A percentile compares a stretch with the other conserved stretches of the same genome.
Evolutionary conservation across 2,329 filamentous ascomycete species (phyloP).

Genomic region (Xylaria sp.): DNA sequence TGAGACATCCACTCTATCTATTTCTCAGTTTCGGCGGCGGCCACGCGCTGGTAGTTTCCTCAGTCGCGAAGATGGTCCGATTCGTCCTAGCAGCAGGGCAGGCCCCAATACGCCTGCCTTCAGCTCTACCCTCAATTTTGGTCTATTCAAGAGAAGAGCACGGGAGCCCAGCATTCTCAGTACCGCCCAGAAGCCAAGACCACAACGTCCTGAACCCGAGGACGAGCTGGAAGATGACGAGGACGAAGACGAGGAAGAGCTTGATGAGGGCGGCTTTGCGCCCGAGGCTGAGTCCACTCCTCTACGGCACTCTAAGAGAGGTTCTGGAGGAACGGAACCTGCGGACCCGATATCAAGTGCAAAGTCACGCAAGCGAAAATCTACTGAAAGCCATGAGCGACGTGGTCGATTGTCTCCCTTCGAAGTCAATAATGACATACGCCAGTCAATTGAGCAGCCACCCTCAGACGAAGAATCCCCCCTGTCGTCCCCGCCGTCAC

Average conservation of each 20-base stretch:
- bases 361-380: constrained; percentile 62
- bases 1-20: constrained; percentile 41
- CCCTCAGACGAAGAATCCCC: constrained; percentile 35
- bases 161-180: constrained; percentile 68
- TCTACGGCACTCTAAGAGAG: constrained; percentile 55
- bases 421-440: constrained; percentile 27
- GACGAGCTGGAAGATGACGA: constrained; percentile 42
- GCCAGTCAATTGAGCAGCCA: constrained; percentile 33
- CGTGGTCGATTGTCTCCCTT: constrained; percentile 46
- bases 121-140: constrained; percentile 55
- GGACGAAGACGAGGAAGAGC: constrained; percentile 50
- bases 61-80: constrained; percentile 41
- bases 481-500: constrained; percentile 36
- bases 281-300: constrained; percentile 74
- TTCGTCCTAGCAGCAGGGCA: constrained; percentile 43
- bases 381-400: constrained; percentile 50
- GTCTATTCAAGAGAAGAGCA: constrained; percentile 60
- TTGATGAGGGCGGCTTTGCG: constrained; percentile 58
- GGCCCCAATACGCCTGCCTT: constrained; percentile 42
- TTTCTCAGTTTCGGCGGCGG: constrained; percentile 41
- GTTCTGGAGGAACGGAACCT: constrained; percentile 35
- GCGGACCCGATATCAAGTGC: constrained; percentile 40
- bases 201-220: constrained; percentile 40
- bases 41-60: constrained; percentile 44
- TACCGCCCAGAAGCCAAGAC: constrained; percentile 52